Base-by-base conservation (phyloP, 345 rosid genomes). In the Melaleuca alternifolia region DNA sequence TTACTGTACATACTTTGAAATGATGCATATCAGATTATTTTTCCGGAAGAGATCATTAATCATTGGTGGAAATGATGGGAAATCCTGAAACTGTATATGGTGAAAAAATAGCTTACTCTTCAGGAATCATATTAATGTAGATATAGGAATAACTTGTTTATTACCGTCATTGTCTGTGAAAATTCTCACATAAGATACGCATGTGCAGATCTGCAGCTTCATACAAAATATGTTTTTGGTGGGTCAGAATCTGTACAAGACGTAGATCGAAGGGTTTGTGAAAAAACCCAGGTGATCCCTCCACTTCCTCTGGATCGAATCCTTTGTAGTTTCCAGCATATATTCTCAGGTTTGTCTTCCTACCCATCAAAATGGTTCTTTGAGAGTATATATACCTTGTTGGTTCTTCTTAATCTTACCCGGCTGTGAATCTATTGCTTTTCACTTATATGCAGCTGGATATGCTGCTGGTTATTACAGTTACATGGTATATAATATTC, bases 381-480 rank as follows among this genome's bases (percentile, higher is more conserved):
- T 61, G 10, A 28, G 75, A 14, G 75, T 13, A 61, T 0, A 28
- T 28, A 9, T 54, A 1, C 12, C 59, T 8, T 23, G 10, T 4
- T 23, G 13, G 28, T 21, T 59, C 33, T n/a, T 61, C 18, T 61
- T 61, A 59, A 59, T 61, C 75, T 12, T 13, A 61, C 75, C 61
- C 15, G 48, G 76, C 62, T 1, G 28, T 6, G 50, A 84, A 77
- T 85, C 20, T 54, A 15, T 37, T 50, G 50, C 15, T 6, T 51
- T 88, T 61, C 75, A 61, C 37, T 14, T 61, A 0, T 83, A 84
- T 57, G 50, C 89, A 94, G 98, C 96, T 56, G 96, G 96, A 87
- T 95, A 95, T 84, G 95, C 97, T 84, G 98, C 98, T 88, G 98
- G 99, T 86, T 97, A 97, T 89, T 97, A 97, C 90, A 95, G 98